Percentiles rank a stretch among this genome's conserved stretches.
These are phyloP conservation scores for Metrosideros polymorpha DNA, from an alignment of 441 rosid genomes.

Conservation along the genomic window DNA sequence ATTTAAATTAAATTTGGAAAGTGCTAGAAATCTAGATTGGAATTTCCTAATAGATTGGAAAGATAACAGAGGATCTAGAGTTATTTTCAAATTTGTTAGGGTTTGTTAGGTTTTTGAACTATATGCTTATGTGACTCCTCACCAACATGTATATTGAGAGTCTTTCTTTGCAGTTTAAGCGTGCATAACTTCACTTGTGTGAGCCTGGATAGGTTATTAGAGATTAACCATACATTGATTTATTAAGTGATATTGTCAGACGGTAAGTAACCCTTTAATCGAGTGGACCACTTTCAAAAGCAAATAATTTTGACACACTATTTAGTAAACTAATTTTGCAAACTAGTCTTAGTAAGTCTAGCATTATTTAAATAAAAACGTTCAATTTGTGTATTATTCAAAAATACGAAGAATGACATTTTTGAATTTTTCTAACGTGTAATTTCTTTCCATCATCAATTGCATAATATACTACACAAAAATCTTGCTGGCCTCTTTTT, in stretches of 20 bases:
- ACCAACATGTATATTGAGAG: background rate
- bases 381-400: background rate
- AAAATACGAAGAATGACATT: background rate
- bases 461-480: background rate
- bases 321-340: too few species aligned
- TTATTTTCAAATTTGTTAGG: background rate
- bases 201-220: background rate
- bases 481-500: background rate
- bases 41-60: background rate
- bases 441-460: background rate
- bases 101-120: background rate
- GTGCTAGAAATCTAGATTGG: background rate
- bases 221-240: background rate
- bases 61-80: background rate
- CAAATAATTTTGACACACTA: background rate
- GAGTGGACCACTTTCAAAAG: background rate
- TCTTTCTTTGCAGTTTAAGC: background rate
- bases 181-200: background rate
- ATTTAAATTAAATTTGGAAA: background rate
- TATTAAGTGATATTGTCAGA: background rate
- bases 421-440: background rate
- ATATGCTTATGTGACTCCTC: background rate
- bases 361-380: too few species aligned
- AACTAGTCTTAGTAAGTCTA: too few species aligned
- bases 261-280: background rate